These are phyloP conservation scores for Solanum phureja DNA, from an alignment of 257 asterid species.

Conservation along the genomic window DNA sequence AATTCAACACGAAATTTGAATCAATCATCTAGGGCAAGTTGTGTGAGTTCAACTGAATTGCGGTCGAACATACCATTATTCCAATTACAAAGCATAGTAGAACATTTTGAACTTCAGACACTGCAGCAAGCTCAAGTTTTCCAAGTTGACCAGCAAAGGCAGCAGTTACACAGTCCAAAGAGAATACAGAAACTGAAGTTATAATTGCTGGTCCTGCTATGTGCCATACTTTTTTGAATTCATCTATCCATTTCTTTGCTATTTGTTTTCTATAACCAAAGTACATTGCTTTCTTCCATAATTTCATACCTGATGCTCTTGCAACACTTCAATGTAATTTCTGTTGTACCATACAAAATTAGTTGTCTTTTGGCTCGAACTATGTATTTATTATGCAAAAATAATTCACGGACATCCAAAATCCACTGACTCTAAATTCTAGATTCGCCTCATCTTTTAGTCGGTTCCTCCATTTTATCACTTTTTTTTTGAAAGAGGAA, in stretches of 20 bases:
- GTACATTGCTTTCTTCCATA: background rate
- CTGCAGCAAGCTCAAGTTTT: conserved; percentile 23
- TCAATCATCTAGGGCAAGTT: background rate
- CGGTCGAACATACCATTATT: conserved; percentile 10
- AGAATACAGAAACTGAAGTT: conserved; percentile 17
- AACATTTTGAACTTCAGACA: conserved; percentile 19
- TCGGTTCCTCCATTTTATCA: background rate
- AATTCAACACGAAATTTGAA: background rate
- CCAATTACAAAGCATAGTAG: conserved; percentile 18
- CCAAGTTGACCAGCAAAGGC: conserved; percentile 28
- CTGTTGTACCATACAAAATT: background rate
- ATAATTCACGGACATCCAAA: background rate
- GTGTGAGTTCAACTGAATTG: background rate
- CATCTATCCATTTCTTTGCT: background rate
- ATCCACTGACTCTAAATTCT: background rate
- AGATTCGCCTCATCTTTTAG: background rate
- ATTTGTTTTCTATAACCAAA: background rate
- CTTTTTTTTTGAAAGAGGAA: background rate
- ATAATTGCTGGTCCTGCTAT: conserved; percentile 26
- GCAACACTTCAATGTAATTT: background rate
- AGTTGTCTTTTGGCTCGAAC: background rate
- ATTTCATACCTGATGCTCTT: background rate
- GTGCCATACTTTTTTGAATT: conserved; percentile 20
- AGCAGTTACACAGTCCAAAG: conserved; percentile 8
- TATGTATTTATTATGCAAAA: background rate